A percentile compares a stretch with the other conserved stretches of the same genome.
These are phyloP conservation scores for Globisporangium nunn DNA, from an alignment of 352 stramenopile genomes.

Conservation along the genomic window DNA sequence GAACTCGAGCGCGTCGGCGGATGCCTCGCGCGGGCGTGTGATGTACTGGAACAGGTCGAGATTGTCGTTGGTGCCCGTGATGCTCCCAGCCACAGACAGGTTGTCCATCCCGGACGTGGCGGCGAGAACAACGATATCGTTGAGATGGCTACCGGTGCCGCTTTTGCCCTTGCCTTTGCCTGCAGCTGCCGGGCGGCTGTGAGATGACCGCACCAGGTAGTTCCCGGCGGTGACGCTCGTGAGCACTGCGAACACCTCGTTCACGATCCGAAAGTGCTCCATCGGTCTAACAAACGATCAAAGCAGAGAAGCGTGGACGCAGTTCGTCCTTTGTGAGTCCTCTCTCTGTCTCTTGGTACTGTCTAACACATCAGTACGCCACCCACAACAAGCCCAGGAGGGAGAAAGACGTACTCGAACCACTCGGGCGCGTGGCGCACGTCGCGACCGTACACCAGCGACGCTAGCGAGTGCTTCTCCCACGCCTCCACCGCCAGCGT, in stretches of 20 bases:
- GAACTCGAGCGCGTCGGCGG: constrained; percentile 4
- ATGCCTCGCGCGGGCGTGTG: not conserved
- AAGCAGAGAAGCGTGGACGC: too few relatives aligned
- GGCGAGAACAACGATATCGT: not conserved
- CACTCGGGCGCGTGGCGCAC: constrained; percentile 22
- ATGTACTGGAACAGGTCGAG: constrained; percentile 8
- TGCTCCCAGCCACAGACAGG: not conserved
- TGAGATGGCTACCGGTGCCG: constrained; percentile 1
- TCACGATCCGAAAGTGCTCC: constrained; percentile 28
- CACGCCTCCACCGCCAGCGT: constrained; percentile 28
- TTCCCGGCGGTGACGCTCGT: constrained; percentile 27
- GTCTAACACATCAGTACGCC: too few relatives aligned
- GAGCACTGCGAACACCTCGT: constrained; percentile 20
- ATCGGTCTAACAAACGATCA: constrained; percentile 15
- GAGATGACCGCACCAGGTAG: constrained; percentile 24
- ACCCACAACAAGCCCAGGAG: too few relatives aligned
- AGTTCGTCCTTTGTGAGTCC: too few relatives aligned
- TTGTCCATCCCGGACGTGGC: not conserved
- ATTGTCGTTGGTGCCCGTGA: not conserved
- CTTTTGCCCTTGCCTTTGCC: not conserved
- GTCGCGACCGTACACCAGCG: constrained; percentile 35
- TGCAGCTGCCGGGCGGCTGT: not conserved
- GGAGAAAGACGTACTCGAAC: constrained; percentile 44
- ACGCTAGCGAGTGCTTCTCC: constrained; percentile 36
- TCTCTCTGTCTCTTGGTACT: too few relatives aligned